These are phyloP conservation scores for Brassica nigra DNA, from an alignment of 345 rosid species.

Conservation along the genomic window DNA sequence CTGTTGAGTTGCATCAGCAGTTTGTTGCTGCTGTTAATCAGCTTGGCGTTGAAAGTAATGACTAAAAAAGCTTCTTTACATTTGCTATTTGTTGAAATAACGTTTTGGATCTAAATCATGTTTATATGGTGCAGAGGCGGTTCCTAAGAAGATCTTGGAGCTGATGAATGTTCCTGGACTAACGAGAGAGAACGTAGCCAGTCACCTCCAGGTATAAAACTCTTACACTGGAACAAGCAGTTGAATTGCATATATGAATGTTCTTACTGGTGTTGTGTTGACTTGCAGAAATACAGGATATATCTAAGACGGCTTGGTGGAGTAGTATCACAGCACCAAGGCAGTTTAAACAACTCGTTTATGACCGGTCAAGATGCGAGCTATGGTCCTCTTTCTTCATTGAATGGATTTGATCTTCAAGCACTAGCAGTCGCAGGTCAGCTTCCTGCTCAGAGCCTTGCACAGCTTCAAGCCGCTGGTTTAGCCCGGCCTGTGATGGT, in stretches of 20 bases:
- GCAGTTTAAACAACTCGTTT: constrained; percentile 43
- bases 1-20: too few species aligned
- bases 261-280: constrained; percentile 2
- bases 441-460: not conserved
- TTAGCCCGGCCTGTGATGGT: constrained; percentile 59
- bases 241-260: not conserved
- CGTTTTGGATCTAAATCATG: not conserved
- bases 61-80: not conserved
- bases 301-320: constrained; percentile 96
- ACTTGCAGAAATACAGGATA: constrained; percentile 80
- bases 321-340: constrained; percentile 64
- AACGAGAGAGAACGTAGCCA: constrained; percentile 81
- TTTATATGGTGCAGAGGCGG: constrained; percentile 59
- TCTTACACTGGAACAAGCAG: not conserved
- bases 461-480: not conserved
- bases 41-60: too few species aligned
- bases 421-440: too few species aligned
- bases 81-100: not conserved
- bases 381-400: not conserved
- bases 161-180: constrained; percentile 91
- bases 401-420: not conserved
- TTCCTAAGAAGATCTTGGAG: constrained; percentile 88
- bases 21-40: too few species aligned
- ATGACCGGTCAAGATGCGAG: not conserved
- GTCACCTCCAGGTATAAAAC: constrained; percentile 84